phyloP scores from a whole-genome alignment of 768 basidiomycete species.

The Kwoniella heveanensis region DNA sequence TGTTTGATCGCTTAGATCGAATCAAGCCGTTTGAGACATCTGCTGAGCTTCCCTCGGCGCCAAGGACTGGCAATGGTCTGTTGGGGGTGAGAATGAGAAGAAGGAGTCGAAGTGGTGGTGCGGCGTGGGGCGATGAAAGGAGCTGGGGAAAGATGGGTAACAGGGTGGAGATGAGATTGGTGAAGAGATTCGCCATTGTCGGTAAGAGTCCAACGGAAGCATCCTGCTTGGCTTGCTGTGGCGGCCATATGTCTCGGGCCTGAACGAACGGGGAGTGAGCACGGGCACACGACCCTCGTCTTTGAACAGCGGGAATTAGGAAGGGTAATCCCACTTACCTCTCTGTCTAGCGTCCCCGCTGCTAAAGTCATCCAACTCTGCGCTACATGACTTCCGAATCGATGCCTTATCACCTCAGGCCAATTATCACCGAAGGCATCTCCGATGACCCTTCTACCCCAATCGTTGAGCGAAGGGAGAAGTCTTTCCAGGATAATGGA shows the following conservation, averaged over 20 bases:
- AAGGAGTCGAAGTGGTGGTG: slow-evolving; percentile 82
- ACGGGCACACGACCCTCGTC: too few species aligned
- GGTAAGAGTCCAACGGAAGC: slow-evolving; percentile 40
- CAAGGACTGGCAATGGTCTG: slow-evolving; percentile 56
- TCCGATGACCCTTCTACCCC: slow-evolving; percentile 84
- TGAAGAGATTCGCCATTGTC: slow-evolving; percentile 55
- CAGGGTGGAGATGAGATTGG: slow-evolving; percentile 54
- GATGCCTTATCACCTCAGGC: slow-evolving; percentile 64
- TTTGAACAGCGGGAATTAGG: too few species aligned
- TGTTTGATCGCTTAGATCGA: slow-evolving; percentile 81
- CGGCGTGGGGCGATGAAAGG: slow-evolving; percentile 82
- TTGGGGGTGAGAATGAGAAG: slow-evolving; percentile 73
- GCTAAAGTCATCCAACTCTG: slow-evolving; percentile 74
- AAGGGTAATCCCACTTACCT: slow-evolving; percentile 41
- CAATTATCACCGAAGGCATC: slow-evolving; percentile 86
- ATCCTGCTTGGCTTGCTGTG: slow-evolving; percentile 56
- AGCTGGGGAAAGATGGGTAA: slow-evolving; percentile 66
- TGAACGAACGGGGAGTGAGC: too few species aligned
- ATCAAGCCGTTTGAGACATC: slow-evolving; percentile 57
- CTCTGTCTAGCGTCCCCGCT: slow-evolving; percentile 58
- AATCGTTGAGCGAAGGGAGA: slow-evolving; percentile 91
- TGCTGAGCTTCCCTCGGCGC: slow-evolving; percentile 41
- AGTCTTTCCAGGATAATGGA: slow-evolving; percentile 87
- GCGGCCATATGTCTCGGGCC: slow-evolving; percentile 43
- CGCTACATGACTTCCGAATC: slow-evolving; percentile 94